Evolutionary conservation across 2,329 filamentous ascomycete genomes (phyloP).

Genomic region (Tympanopsis confertula): DNA sequence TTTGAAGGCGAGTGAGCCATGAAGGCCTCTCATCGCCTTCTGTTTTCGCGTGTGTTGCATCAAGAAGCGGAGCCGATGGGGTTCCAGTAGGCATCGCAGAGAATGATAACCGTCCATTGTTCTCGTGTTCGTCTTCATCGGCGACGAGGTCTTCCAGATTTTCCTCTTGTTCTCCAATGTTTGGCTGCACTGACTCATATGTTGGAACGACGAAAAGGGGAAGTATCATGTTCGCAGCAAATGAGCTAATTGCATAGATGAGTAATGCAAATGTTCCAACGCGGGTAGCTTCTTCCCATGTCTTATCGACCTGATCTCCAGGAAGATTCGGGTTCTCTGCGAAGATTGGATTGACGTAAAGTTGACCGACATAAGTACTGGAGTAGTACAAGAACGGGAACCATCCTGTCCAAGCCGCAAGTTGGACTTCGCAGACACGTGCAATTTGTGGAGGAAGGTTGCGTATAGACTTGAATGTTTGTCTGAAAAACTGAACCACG

Average conservation of each 20-base stretch:
- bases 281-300: constrained; percentile 77
- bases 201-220: constrained; percentile 78
- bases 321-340: constrained; percentile 67
- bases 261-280: constrained; percentile 82
- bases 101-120: constrained; percentile 22
- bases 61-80: not conserved
- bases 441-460: constrained; percentile 71
- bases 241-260: constrained; percentile 75
- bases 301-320: constrained; percentile 60
- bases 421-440: constrained; percentile 70
- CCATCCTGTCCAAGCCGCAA: constrained; percentile 88
- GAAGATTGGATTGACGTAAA: constrained; percentile 78
- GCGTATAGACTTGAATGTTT: constrained; percentile 65
- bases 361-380: constrained; percentile 84
- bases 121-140: constrained; percentile 15
- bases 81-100: not conserved
- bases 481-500: constrained; percentile 66
- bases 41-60: not conserved
- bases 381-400: constrained; percentile 94
- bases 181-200: constrained; percentile 42
- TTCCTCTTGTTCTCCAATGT: constrained; percentile 24
- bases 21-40: not conserved
- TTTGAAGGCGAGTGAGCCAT: constrained; percentile 50
- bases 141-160: constrained; percentile 17
- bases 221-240: constrained; percentile 69